phyloP scores from a whole-genome alignment of 352 stramenopile genomes.

The Phytophthora aleatoria region DNA sequence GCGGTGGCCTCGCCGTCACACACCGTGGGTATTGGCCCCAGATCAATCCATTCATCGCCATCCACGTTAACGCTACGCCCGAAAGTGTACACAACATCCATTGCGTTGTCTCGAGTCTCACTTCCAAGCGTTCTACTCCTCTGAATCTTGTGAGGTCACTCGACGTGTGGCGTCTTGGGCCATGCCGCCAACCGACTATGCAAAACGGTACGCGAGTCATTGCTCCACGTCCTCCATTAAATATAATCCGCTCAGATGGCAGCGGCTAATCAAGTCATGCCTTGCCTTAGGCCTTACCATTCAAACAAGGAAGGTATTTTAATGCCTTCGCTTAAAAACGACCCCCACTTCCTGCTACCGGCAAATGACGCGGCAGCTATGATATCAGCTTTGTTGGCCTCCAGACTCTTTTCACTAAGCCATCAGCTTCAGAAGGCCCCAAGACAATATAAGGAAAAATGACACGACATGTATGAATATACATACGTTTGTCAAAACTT shows the following conservation, averaged over 20 bases:
- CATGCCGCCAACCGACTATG: slow-evolving; percentile 12
- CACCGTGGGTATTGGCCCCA: slow-evolving; percentile 18
- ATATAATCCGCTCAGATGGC: background rate
- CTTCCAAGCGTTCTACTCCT: background rate
- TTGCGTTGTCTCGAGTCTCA: slow-evolving; percentile 17
- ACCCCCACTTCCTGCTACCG: too few relatives aligned
- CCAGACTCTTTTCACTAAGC: too few relatives aligned
- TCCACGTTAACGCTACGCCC: slow-evolving; percentile 34
- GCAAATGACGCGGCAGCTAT: too few relatives aligned
- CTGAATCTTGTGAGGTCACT: background rate
- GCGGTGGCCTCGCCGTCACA: background rate
- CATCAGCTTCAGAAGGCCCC: too few relatives aligned
- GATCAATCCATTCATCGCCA: slow-evolving; percentile 54
- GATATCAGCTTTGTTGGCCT: too few relatives aligned
- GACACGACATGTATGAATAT: too few relatives aligned
- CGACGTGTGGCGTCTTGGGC: background rate
- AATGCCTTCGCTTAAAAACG: too few relatives aligned
- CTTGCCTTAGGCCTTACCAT: background rate
- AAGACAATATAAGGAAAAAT: too few relatives aligned
- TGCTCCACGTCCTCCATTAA: slow-evolving; percentile 7
- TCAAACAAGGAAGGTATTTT: background rate
- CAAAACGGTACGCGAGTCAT: slow-evolving; percentile 13
- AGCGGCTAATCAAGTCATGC: background rate
- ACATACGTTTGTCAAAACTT: too few relatives aligned
- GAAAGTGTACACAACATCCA: slow-evolving; percentile 23